These are phyloP conservation scores for Taphrina communis DNA, from an alignment of 1,139 yeast genomes.

Conservation along the genomic window DNA sequence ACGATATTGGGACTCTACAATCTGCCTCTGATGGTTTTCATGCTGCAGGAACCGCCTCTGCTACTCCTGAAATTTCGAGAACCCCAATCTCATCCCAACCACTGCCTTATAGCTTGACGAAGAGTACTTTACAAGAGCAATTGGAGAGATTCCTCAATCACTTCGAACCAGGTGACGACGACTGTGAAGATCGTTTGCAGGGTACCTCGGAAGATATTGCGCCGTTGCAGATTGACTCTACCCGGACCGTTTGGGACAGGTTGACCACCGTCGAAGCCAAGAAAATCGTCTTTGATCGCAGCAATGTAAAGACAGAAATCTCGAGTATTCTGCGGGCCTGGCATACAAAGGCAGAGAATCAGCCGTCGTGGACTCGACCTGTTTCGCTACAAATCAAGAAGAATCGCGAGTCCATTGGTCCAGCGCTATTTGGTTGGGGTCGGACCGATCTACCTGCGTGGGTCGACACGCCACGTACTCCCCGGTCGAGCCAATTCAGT, in stretches of 20 bases:
- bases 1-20: background rate
- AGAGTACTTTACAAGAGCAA: background rate
- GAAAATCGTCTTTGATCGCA: conserved; percentile 4
- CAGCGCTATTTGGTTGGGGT: conserved; percentile 32
- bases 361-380: conserved; percentile 37
- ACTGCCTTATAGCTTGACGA: conserved; percentile 6
- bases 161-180: background rate
- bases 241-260: conserved; percentile 12
- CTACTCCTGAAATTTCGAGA: background rate
- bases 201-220: background rate
- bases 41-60: background rate
- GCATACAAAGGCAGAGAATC: conserved; percentile 8
- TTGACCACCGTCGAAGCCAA: background rate
- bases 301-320: conserved; percentile 15
- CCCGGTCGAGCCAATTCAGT: background rate
- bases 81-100: background rate
- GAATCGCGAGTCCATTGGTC: conserved; percentile 35
- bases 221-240: conserved; percentile 19
- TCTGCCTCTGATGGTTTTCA: background rate
- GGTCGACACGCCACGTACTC: conserved; percentile 3
- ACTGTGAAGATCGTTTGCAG: background rate
- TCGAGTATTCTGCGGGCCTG: conserved; percentile 9
- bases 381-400: background rate
- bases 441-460: conserved; percentile 16
- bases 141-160: background rate